phyloP scores from a whole-genome alignment of 2,329 filamentous ascomycete species.

The Sarocladiaceae sp. region DNA sequence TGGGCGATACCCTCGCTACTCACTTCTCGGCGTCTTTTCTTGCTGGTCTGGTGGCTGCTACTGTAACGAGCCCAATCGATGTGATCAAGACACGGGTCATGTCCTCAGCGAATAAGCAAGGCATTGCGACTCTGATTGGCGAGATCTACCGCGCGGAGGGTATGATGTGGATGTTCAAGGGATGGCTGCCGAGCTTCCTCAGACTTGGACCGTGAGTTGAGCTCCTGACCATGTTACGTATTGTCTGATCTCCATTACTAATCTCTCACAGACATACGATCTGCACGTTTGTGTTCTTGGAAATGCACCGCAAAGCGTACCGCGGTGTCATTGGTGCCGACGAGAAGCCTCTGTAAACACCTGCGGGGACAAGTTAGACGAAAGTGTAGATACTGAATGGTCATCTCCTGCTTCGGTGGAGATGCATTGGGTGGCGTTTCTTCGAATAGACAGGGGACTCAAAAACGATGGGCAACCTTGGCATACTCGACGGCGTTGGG shows the following conservation, averaged over 20 bases:
- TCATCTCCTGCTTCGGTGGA: slow-evolving; percentile 7
- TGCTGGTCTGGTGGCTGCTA: slow-evolving; percentile 79
- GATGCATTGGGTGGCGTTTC: slow-evolving; percentile 12
- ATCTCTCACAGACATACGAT: slow-evolving; percentile 63
- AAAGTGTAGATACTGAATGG: slow-evolving; percentile 18
- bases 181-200: slow-evolving; percentile 77
- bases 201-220: slow-evolving; percentile 56
- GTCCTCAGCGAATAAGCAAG: slow-evolving; percentile 53
- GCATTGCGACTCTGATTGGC: slow-evolving; percentile 55
- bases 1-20: slow-evolving; percentile 67
- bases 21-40: slow-evolving; percentile 76
- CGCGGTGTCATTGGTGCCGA: slow-evolving; percentile 44
- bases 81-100: slow-evolving; percentile 89
- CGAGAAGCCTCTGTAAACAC: slow-evolving; percentile 19
- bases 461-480: background rate
- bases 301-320: slow-evolving; percentile 80
- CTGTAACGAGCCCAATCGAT: slow-evolving; percentile 79
- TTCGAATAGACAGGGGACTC: slow-evolving; percentile 1
- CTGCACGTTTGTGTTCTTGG: slow-evolving; percentile 80
- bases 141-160: slow-evolving; percentile 70
- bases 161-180: slow-evolving; percentile 79
- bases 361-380: slow-evolving; percentile 4
- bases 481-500: background rate
- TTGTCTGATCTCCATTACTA: background rate
- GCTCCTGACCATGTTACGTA: background rate